Evolutionary conservation across 306 rosid genomes (phyloP).

Genomic region (Cotoneaster glaucophyllus): DNA sequence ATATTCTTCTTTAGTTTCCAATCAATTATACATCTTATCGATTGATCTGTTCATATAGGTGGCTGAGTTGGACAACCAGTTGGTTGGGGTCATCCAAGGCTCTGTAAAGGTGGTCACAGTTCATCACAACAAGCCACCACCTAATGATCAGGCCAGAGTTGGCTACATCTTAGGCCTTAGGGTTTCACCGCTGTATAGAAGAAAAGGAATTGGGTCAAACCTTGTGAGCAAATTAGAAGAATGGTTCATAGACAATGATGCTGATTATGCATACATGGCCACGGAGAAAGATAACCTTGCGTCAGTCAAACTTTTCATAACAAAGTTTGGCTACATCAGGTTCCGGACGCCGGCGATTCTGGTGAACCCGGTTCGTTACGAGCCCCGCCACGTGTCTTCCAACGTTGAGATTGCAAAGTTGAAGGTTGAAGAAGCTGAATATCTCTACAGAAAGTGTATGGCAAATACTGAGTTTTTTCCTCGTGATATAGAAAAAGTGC

Average conservation of each 20-base stretch:
- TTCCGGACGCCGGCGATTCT: conserved; percentile 70
- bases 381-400: conserved; percentile 31
- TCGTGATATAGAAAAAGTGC: conserved; percentile 53
- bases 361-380: conserved; percentile 63
- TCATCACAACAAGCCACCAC: conserved; percentile 37
- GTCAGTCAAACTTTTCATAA: conserved; percentile 58
- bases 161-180: conserved; percentile 83
- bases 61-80: conserved; percentile 58
- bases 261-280: conserved; percentile 77
- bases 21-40: background rate
- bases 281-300: conserved; percentile 76
- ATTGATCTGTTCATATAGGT: conserved; percentile 38
- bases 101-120: conserved; percentile 65
- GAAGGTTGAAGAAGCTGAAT: conserved; percentile 69
- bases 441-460: conserved; percentile 62
- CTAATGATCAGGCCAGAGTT: conserved; percentile 49
- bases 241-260: conserved; percentile 69
- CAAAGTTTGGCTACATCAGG: conserved; percentile 47
- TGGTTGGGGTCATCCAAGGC: conserved; percentile 87
- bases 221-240: conserved; percentile 57
- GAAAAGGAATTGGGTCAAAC: conserved; percentile 64
- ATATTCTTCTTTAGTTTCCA: background rate
- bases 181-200: conserved; percentile 51
- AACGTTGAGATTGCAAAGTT: conserved; percentile 45
- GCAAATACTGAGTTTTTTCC: conserved; percentile 69